These are phyloP conservation scores for Coemansia sp. DNA, from an alignment of 192 early-diverging fungal species.

Conservation along the genomic window DNA sequence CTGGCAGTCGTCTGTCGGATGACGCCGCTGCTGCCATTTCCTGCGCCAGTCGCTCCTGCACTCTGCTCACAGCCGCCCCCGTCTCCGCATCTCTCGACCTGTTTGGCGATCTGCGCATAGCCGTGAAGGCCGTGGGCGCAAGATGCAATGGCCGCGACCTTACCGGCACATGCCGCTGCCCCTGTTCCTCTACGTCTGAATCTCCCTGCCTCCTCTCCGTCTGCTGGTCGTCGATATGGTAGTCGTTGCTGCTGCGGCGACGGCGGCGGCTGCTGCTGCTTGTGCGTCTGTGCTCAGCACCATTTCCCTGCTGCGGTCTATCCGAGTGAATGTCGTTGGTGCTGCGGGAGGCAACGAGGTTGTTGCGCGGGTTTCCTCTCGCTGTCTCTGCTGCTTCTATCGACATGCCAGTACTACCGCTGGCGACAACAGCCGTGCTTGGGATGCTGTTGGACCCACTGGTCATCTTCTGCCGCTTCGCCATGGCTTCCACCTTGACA, in stretches of 20 bases:
- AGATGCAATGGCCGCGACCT: conserved; percentile 37
- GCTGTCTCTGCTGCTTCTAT: neutral
- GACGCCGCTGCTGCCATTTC: conserved; percentile 15
- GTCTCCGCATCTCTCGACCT: conserved; percentile 12
- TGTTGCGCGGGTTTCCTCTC: conserved; percentile 2
- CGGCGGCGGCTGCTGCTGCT: neutral
- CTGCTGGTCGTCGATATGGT: too few species aligned
- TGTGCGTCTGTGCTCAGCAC: conserved; percentile 3
- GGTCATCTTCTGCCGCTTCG: neutral
- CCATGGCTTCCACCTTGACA: neutral
- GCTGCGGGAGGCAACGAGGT: neutral
- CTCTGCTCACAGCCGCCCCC: conserved; percentile 36
- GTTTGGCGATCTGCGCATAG: neutral
- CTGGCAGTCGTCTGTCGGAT: conserved; percentile 9
- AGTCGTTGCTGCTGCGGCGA: too few species aligned
- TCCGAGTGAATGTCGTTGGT: neutral
- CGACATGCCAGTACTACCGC: too few species aligned
- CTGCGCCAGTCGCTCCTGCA: conserved; percentile 39
- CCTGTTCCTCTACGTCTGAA: neutral
- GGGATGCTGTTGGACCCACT: conserved; percentile 17
- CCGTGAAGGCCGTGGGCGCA: neutral
- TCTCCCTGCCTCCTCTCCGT: too few species aligned
- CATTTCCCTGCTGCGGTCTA: neutral
- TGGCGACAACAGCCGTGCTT: too few species aligned
- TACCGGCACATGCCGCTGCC: conserved; percentile 16